Evolutionary conservation across 2,329 filamentous ascomycete species (phyloP), one percentile per base, ranked within the genome.

Genomic region (Calonectria hongkongensis): DNA sequence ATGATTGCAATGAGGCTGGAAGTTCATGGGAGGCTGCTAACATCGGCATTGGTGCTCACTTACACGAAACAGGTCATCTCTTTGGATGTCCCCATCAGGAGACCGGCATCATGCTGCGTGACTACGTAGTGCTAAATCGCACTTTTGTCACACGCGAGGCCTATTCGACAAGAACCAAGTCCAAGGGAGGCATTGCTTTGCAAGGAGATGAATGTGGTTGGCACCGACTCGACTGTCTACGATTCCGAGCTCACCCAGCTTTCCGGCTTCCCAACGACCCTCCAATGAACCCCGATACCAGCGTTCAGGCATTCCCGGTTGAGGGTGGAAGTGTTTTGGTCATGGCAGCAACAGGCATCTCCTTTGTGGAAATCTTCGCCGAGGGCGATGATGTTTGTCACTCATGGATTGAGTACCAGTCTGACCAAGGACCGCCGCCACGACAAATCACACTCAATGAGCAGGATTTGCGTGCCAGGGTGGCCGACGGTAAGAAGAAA

Each of bases 1-100:
- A 98, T 79, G 95, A 98, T 82, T 95, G 92, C 82, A 94, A 94
- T 78, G 94, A 98, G 76, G 93, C 93, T 8, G 96, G 96, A 28
- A 98, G 94, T 81, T 97, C 92, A 58, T 98, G 96, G 96, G 96
- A 98, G 83, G 92, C 95, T n/a, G 95, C 95, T 30, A 98, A 96
- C 78, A 94, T 98, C 73, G 96, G 96, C 36, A 97, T 98, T 75
- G 96, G 96, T 9, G 96, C 95, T 12, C 96, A 98, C 83, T 84
- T 98, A 60, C 96, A 98, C 83, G 95, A 98, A 84, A 94, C 94
- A 0, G 96, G 96, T 4, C 96, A 98, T 84, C 84, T 98, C 27
- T 94, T 98, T 77, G 96, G 96, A 63, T 97, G 95, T 76, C 95
- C 95, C 12, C 94, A 97, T 81, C 95, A 97, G 81, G 95, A 97